phyloP scores from a whole-genome alignment of 2,329 filamentous ascomycete species.

The Diplodia sapinea region DNA sequence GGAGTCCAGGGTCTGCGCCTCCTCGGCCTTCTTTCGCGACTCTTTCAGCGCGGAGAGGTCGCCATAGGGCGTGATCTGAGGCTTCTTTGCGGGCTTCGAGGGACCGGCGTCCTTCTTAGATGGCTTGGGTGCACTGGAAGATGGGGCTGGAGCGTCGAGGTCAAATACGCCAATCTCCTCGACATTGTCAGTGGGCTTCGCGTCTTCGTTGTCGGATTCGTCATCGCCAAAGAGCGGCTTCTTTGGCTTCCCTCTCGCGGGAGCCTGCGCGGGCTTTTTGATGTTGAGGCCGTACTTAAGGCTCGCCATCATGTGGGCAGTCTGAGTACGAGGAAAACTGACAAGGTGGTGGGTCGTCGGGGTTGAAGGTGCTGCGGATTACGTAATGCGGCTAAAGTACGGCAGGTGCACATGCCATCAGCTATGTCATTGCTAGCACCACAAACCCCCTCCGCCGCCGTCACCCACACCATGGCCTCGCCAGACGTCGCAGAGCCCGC shows the following conservation, averaged over 20 bases:
- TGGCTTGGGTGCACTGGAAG: constrained; percentile 39
- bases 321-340: background rate
- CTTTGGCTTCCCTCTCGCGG: constrained; percentile 39
- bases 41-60: constrained; percentile 71
- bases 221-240: constrained; percentile 58
- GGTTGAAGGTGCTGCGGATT: constrained; percentile 2
- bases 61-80: constrained; percentile 51
- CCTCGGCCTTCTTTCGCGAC: constrained; percentile 67
- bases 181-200: constrained; percentile 44
- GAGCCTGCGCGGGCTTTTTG: constrained; percentile 58
- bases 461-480: constrained; percentile 10
- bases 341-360: background rate
- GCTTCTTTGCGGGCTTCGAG: constrained; percentile 48
- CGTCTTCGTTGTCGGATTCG: constrained; percentile 61
- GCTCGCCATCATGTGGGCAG: constrained; percentile 43
- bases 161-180: constrained; percentile 65
- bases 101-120: constrained; percentile 36
- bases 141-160: constrained; percentile 45
- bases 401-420: constrained; percentile 3
- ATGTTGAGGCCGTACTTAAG: constrained; percentile 66
- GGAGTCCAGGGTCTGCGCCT: constrained; percentile 70
- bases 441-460: background rate
- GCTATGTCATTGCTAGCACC: constrained; percentile 6
- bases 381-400: constrained; percentile 17
- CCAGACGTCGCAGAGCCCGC: background rate